These are phyloP conservation scores for Telopea speciosissima DNA, from an alignment of 177 flowering plant species.

Conservation along the genomic window DNA sequence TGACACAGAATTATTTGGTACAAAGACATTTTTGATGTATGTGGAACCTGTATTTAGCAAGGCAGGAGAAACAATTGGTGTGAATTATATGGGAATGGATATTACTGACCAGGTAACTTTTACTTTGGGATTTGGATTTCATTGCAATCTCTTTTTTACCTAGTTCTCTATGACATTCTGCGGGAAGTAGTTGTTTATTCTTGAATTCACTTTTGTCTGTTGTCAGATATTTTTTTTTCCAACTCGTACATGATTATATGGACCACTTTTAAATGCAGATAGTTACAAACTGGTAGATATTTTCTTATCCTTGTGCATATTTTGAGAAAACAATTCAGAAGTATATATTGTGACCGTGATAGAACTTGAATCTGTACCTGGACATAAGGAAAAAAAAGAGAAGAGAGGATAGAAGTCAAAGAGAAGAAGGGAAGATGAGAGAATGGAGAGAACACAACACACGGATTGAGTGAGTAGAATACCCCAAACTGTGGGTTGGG, in stretches of 20 bases:
- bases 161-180: background rate
- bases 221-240: background rate
- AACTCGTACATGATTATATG: too few species aligned
- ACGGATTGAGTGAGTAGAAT: too few species aligned
- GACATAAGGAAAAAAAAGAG: too few species aligned
- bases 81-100: constrained; percentile 98
- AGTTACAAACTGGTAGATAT: background rate
- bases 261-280: background rate
- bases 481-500: too few species aligned
- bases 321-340: too few species aligned
- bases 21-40: constrained; percentile 85
- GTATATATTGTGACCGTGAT: too few species aligned
- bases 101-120: constrained; percentile 78
- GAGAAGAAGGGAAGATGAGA: too few species aligned
- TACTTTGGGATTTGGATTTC: background rate
- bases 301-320: background rate
- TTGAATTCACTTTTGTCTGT: background rate
- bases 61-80: constrained; percentile 85
- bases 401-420: too few species aligned
- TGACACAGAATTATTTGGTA: constrained; percentile 83
- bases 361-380: too few species aligned
- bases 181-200: background rate
- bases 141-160: background rate
- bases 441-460: too few species aligned
- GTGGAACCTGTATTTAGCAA: constrained; percentile 97